Conservation (phyloP, 139 green algal species). For the Coelastrella sp. region DNA sequence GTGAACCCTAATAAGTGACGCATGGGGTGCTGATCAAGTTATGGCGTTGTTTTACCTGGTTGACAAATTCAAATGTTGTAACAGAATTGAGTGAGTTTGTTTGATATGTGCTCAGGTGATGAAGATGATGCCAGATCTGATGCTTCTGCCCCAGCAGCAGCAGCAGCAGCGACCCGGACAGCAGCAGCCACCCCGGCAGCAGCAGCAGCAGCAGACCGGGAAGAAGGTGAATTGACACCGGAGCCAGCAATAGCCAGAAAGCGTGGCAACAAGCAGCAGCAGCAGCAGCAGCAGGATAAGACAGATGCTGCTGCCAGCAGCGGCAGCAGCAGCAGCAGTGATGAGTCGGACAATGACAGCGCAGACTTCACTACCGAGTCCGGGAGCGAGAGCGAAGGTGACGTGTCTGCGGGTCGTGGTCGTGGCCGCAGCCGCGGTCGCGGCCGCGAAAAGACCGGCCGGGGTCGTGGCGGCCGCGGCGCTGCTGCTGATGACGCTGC, state of each 20-base stretch:
- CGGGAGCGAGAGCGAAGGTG: background rate
- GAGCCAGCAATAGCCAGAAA: background rate
- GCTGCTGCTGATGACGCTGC: background rate
- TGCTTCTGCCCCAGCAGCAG: background rate
- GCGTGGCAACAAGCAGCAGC: background rate
- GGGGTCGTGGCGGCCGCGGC: background rate
- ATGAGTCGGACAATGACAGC: background rate
- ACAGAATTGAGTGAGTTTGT: no score
- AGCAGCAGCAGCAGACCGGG: background rate
- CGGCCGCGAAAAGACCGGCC: background rate
- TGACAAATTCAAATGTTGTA: no score
- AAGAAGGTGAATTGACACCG: background rate
- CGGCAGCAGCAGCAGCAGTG: background rate
- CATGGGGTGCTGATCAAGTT: no score
- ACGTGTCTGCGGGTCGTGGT: no score
- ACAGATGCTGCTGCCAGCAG: background rate
- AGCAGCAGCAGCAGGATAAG: slow-evolving; percentile 24
- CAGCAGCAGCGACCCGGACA: slow-evolving; percentile 9
- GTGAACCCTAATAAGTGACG: no score
- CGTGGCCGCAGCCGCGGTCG: background rate
- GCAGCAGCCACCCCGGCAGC: no score
- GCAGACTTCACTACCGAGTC: slow-evolving; percentile 24
- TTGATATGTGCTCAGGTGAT: background rate
- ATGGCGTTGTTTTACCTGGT: no score
- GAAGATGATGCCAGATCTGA: background rate